phyloP scores from a whole-genome alignment of 495 filamentous ascomycete species.

The Paragyromitra xinjiangensis region DNA sequence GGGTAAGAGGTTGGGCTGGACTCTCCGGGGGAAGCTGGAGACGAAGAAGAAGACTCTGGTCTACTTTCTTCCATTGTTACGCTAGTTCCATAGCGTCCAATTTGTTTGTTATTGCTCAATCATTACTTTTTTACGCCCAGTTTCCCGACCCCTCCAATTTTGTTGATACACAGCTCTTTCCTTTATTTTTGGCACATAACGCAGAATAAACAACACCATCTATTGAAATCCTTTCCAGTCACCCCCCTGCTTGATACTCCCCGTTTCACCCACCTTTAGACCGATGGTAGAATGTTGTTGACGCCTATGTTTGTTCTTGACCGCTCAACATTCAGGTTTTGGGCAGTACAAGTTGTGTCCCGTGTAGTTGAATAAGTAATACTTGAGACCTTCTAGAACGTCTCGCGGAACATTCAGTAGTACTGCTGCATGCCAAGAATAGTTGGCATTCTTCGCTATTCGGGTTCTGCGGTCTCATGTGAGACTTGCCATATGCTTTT shows the following conservation, averaged over 20 bases:
- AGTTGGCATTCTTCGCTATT: conserved; percentile 44
- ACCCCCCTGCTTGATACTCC: conserved; percentile 29
- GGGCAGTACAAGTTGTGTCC: conserved; percentile 36
- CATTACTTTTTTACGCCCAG: conserved; percentile 45
- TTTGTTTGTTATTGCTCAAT: conserved; percentile 52
- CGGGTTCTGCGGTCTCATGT: conserved; percentile 54
- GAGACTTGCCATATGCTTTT: conserved; percentile 47
- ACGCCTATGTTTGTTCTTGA: conserved; percentile 13
- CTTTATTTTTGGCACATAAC: conserved; percentile 52
- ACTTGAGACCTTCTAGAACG: conserved; percentile 49
- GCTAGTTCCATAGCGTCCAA: conserved; percentile 45
- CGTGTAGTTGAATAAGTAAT: conserved; percentile 44
- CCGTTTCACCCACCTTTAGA: conserved; percentile 18
- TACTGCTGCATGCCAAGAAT: conserved; percentile 52
- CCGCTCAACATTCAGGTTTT: conserved; percentile 1
- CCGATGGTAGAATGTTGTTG: neutral
- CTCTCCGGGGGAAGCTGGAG: conserved; percentile 45
- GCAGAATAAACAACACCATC: conserved; percentile 50
- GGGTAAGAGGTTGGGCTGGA: conserved; percentile 27
- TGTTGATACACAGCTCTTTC: conserved; percentile 45
- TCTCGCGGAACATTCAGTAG: conserved; percentile 45
- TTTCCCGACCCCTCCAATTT: conserved; percentile 50
- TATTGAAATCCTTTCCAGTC: conserved; percentile 37
- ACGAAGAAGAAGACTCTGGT: conserved; percentile 45
- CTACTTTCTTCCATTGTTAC: conserved; percentile 37